Conservation (phyloP, 2,329 filamentous ascomycete species). For the Aspergillus udagawae region DNA sequence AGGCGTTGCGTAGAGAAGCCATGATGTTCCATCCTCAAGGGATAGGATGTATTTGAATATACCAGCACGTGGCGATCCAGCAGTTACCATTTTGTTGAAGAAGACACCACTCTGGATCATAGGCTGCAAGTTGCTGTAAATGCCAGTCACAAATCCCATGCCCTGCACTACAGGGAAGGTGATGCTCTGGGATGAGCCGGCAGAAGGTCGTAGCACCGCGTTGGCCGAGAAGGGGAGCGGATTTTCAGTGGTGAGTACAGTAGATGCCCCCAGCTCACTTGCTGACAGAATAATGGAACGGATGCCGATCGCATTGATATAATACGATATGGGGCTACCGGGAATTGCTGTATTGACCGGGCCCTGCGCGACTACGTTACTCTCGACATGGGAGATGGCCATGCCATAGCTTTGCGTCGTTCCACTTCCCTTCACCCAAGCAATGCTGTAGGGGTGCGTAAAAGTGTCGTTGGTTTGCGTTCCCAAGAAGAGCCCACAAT, state of each 20-base stretch:
- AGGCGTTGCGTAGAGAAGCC: constrained; percentile 74
- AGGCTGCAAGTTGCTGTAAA: constrained; percentile 68
- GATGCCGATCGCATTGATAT: constrained; percentile 75
- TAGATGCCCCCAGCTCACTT: constrained; percentile 61
- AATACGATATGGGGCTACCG: constrained; percentile 62
- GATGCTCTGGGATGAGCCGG: constrained; percentile 56
- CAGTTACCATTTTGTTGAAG: constrained; percentile 61
- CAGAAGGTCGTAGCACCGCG: constrained; percentile 60
- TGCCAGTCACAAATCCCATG: constrained; percentile 78
- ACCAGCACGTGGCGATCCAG: constrained; percentile 54
- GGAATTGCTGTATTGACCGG: constrained; percentile 49
- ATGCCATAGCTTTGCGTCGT: constrained; percentile 70
- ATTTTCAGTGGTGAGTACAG: constrained; percentile 52
- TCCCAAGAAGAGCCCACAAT: constrained; percentile 74
- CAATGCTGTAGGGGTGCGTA: constrained; percentile 69
- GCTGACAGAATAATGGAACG: constrained; percentile 80
- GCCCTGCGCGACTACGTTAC: constrained; percentile 64
- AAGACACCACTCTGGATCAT: constrained; percentile 70
- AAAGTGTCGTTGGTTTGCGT: constrained; percentile 66
- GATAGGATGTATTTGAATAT: constrained; percentile 72
- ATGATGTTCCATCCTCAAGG: constrained; percentile 68
- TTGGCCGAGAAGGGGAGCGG: constrained; percentile 58
- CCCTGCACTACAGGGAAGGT: constrained; percentile 84
- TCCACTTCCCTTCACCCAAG: constrained; percentile 63
- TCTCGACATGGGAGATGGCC: constrained; percentile 69